A percentile compares a stretch with the other conserved stretches of the same genome.
Conservation (phyloP, 192 early-diverging fungal genomes). For the Coemansia erecta region DNA sequence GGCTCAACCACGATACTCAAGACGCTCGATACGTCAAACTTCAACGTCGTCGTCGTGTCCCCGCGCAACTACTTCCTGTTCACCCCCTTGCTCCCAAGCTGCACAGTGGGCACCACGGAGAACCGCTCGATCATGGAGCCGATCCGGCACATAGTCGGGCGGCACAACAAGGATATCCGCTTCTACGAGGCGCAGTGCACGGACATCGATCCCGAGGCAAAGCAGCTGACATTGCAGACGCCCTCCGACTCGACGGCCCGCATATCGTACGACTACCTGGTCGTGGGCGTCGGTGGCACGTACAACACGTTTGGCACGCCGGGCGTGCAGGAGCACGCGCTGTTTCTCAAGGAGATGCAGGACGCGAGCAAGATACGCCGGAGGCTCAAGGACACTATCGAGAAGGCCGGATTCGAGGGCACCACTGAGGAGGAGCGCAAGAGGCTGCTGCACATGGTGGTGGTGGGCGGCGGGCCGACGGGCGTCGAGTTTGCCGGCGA, state of each 20-base stretch:
- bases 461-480: slow-evolving; percentile 88
- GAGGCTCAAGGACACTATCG: slow-evolving; percentile 76
- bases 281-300: slow-evolving; percentile 78
- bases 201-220: slow-evolving; percentile 76
- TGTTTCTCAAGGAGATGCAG: slow-evolving; percentile 79
- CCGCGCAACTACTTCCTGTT: slow-evolving; percentile 87
- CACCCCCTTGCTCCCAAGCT: slow-evolving; percentile 85
- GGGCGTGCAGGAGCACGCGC: slow-evolving; percentile 80
- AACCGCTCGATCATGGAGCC: slow-evolving; percentile 86
- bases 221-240: slow-evolving; percentile 67
- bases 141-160: slow-evolving; percentile 71
- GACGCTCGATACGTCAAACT: slow-evolving; percentile 63
- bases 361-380: slow-evolving; percentile 81
- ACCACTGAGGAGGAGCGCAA: slow-evolving; percentile 62
- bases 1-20: slow-evolving; percentile 71
- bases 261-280: slow-evolving; percentile 75
- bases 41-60: slow-evolving; percentile 74
- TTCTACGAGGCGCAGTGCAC: slow-evolving; percentile 85
- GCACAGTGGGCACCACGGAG: slow-evolving; percentile 82
- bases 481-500: slow-evolving; percentile 72
- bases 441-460: slow-evolving; percentile 72
- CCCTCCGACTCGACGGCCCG: slow-evolving; percentile 25
- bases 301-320: slow-evolving; percentile 83
- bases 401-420: slow-evolving; percentile 68
- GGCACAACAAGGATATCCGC: slow-evolving; percentile 72